A percentile compares a stretch with the other conserved stretches of the same genome.
Conservation (phyloP, 2,329 filamentous ascomycete genomes). For the Claviceps capensis region DNA sequence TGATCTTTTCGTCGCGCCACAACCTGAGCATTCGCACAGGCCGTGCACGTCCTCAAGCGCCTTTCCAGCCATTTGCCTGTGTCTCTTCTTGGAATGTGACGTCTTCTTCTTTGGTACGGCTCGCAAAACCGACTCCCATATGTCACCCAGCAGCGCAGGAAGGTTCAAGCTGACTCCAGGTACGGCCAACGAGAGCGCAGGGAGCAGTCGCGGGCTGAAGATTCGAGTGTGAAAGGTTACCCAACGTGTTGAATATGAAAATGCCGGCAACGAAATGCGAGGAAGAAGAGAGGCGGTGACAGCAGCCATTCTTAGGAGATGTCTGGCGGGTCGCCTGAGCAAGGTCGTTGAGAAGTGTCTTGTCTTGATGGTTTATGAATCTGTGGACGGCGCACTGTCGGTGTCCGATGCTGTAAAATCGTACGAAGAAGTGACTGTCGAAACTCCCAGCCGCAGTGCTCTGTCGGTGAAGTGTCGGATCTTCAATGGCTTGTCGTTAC, state of each 20-base stretch:
- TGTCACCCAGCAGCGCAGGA: slow-evolving; percentile 54
- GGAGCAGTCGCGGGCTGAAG: slow-evolving; percentile 33
- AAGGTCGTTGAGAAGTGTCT: not conserved
- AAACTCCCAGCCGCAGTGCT: no score
- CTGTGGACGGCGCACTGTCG: not conserved
- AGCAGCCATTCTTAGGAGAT: slow-evolving; percentile 2
- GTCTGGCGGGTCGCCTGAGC: not conserved
- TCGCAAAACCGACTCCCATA: slow-evolving; percentile 86
- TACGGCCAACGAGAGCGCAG: slow-evolving; percentile 41
- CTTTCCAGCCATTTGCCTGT: slow-evolving; percentile 91
- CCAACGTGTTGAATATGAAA: slow-evolving; percentile 28
- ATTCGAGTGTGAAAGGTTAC: slow-evolving; percentile 31
- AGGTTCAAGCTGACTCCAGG: slow-evolving; percentile 44
- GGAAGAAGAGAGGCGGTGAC: slow-evolving; percentile 37
- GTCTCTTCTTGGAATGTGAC: slow-evolving; percentile 87
- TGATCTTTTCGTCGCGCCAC: slow-evolving; percentile 74
- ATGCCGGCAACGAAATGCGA: slow-evolving; percentile 30
- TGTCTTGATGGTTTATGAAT: not conserved
- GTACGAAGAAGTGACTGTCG: no score
- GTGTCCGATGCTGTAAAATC: not conserved
- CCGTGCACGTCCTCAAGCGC: slow-evolving; percentile 79
- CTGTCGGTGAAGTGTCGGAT: not conserved
- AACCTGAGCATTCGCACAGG: slow-evolving; percentile 79
- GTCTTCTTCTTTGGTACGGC: slow-evolving; percentile 99
- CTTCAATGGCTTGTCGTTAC: not conserved